phyloP scores from a whole-genome alignment of 75 land plant genomes.

The Pinus albicaulis region DNA sequence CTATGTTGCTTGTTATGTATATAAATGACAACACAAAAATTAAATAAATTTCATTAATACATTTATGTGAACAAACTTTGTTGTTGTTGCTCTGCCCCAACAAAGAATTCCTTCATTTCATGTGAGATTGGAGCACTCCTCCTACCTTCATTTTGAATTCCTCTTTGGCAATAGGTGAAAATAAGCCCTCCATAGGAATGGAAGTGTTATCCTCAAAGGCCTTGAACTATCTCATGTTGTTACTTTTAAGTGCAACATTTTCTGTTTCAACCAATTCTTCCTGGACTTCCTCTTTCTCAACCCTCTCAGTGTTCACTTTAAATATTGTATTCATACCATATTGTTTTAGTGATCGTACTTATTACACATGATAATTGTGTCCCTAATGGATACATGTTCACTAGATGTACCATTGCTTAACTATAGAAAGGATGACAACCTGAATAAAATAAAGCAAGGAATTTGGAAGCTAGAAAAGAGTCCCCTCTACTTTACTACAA shows the following conservation, averaged over 20 bases:
- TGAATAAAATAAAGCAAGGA: constrained; percentile 2
- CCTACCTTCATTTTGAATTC: constrained; percentile 3
- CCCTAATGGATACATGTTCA: constrained; percentile 63
- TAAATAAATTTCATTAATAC: constrained; percentile 22
- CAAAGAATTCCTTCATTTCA: constrained; percentile 72
- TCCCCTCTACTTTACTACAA: background rate
- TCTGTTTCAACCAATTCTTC: background rate
- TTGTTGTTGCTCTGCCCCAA: constrained; percentile 42
- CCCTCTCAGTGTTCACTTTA: background rate
- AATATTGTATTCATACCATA: constrained; percentile 52
- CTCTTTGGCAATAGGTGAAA: background rate
- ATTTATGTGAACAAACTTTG: constrained; percentile 49
- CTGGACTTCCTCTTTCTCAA: background rate
- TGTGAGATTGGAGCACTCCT: constrained; percentile 30
- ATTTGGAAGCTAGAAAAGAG: background rate
- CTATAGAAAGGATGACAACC: constrained; percentile 17
- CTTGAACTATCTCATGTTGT: background rate
- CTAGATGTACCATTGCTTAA: constrained; percentile 32
- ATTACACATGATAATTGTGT: constrained; percentile 62
- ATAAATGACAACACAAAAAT: too few relatives aligned
- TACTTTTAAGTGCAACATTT: background rate
- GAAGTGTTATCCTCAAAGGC: constrained; percentile 8
- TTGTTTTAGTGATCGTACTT: constrained; percentile 57
- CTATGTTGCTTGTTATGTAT: too few relatives aligned
- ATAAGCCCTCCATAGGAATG: constrained; percentile 24